Evolutionary conservation across 495 filamentous ascomycete genomes (phyloP).

Genomic region (Xeromyces bisporus): DNA sequence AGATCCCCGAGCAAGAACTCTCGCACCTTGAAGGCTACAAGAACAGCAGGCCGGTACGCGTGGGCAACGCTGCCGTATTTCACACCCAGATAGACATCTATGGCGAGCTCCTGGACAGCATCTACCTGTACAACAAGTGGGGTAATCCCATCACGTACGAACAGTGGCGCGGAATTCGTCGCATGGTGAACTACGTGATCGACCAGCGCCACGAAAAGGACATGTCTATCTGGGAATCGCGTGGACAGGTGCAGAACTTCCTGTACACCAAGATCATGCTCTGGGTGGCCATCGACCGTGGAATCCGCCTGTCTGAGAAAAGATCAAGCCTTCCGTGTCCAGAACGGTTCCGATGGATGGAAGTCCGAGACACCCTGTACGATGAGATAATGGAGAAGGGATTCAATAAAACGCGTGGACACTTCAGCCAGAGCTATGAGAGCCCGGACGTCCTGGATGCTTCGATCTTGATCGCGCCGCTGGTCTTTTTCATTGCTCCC

Average conservation of each 20-base stretch:
- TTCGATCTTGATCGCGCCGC: constrained; percentile 51
- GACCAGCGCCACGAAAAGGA: constrained; percentile 38
- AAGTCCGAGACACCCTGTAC: constrained; percentile 43
- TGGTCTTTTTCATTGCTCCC: constrained; percentile 59
- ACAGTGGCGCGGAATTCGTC: constrained; percentile 43
- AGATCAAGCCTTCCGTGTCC: constrained; percentile 49
- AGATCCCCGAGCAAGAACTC: constrained; percentile 50
- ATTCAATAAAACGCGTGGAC: constrained; percentile 44
- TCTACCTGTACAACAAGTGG: constrained; percentile 65
- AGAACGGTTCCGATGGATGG: constrained; percentile 43
- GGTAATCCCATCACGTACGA: constrained; percentile 60
- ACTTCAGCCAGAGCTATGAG: constrained; percentile 59
- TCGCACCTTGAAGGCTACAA: constrained; percentile 51
- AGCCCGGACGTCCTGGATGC: constrained; percentile 48
- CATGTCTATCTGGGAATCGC: constrained; percentile 68
- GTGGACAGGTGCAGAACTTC: constrained; percentile 54
- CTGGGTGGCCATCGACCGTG: constrained; percentile 61
- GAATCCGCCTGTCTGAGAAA: constrained; percentile 51
- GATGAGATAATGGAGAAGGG: constrained; percentile 57
- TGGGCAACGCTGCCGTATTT: constrained; percentile 57
- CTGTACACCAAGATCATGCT: constrained; percentile 60
- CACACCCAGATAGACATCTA: constrained; percentile 64
- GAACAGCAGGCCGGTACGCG: constrained; percentile 49
- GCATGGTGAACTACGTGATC: constrained; percentile 37
- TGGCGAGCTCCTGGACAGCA: constrained; percentile 56